These are phyloP conservation scores for Acanthamoeba sp. DNA, from an alignment of 208 protist genomes.

Conservation along the genomic window DNA sequence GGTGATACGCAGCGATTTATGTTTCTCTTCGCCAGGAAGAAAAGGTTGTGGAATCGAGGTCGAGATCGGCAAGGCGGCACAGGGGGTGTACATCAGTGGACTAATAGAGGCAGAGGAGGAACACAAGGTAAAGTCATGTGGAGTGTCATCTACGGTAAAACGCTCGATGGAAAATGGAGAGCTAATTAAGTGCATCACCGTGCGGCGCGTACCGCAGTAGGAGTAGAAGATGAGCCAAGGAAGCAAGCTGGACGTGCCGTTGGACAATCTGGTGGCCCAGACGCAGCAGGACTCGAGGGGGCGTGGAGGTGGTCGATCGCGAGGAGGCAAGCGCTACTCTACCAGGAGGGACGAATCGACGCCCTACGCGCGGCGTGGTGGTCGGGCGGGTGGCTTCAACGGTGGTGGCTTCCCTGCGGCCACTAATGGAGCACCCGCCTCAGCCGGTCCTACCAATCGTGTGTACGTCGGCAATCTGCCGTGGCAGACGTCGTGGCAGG, in stretches of 20 bases:
- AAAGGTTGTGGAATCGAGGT: no score
- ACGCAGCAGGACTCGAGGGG: background rate
- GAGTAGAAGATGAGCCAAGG: conserved; percentile 11
- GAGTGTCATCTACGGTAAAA: no score
- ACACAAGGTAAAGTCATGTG: no score
- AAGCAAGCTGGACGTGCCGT: conserved; percentile 56
- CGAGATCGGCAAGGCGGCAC: no score
- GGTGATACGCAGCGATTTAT: no score
- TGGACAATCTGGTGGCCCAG: conserved; percentile 11
- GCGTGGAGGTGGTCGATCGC: conserved; percentile 2
- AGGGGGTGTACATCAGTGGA: no score
- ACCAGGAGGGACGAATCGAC: background rate
- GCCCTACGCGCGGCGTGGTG: conserved; percentile 10
- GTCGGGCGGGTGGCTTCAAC: background rate
- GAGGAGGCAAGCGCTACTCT: conserved; percentile 32
- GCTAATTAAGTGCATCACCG: no score
- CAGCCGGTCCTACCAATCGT: background rate
- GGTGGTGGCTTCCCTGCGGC: background rate
- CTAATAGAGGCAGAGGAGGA: no score
- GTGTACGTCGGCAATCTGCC: conserved; percentile 67
- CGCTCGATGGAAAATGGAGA: no score
- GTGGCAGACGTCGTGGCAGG: conserved; percentile 45
- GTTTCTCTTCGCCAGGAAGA: no score
- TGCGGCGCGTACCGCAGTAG: background rate
- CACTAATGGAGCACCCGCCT: background rate